A percentile compares a stretch with the other conserved stretches of the same genome.
These are phyloP conservation scores for Crataegus laevigata DNA, from an alignment of 306 rosid genomes.

Conservation along the genomic window DNA sequence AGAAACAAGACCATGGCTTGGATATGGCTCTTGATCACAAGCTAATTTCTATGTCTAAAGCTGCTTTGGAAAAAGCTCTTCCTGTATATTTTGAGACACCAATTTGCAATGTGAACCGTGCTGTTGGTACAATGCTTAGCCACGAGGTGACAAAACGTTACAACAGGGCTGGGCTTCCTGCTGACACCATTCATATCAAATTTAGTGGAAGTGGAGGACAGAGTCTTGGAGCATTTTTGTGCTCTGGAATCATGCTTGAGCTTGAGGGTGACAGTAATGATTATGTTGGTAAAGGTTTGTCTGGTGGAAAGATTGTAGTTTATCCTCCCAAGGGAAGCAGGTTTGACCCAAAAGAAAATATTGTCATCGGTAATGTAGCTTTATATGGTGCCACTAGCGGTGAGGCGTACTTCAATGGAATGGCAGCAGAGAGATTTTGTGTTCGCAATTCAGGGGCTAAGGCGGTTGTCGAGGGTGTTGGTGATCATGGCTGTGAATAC, in stretches of 20 bases:
- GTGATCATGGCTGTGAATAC: constrained; percentile 98
- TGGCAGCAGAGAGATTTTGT: constrained; percentile 99
- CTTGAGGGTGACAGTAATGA: constrained; percentile 99
- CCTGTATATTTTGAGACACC: constrained; percentile 83
- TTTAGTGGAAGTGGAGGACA: constrained; percentile 93
- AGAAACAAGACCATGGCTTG: constrained; percentile 92
- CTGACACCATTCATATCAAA: constrained; percentile 79
- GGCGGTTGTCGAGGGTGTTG: constrained; percentile 98
- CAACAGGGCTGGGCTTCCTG: constrained; percentile 78
- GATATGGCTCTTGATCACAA: constrained; percentile 89
- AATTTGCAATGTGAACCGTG: constrained; percentile 70
- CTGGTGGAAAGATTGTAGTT: constrained; percentile 89
- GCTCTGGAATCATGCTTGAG: constrained; percentile 87
- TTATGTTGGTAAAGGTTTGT: constrained; percentile 93
- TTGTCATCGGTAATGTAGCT: constrained; percentile 92
- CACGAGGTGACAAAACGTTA: constrained; percentile 91
- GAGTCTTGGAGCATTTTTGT: constrained; percentile 98
- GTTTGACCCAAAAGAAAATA: constrained; percentile 88
- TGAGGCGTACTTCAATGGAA: constrained; percentile 96
- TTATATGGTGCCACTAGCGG: constrained; percentile 92
- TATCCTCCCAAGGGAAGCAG: constrained; percentile 82
- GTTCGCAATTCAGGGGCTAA: constrained; percentile 96
- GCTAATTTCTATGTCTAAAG: constrained; percentile 55
- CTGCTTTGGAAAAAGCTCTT: constrained; percentile 82
- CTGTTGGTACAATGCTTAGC: constrained; percentile 99